Evolutionary conservation across 768 basidiomycete genomes (phyloP).

Genomic region (Rhodotorula babjevae): DNA sequence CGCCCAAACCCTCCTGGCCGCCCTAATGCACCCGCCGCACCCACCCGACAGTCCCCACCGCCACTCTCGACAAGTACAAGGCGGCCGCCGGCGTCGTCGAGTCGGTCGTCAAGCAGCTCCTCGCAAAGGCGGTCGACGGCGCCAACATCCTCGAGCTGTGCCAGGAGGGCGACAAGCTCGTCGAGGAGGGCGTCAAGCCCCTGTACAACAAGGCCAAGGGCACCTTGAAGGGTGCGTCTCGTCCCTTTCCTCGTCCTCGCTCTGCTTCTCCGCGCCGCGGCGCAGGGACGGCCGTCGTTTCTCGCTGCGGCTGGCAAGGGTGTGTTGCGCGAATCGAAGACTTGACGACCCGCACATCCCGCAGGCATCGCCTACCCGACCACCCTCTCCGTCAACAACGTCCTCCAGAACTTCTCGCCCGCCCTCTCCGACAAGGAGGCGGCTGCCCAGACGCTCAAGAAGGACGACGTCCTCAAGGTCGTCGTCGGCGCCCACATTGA

Average conservation of each 20-base stretch:
- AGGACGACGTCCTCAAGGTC: conserved; percentile 90
- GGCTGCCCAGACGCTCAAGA: conserved; percentile 55
- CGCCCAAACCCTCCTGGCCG: background rate
- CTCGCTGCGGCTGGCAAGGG: too few relatives aligned
- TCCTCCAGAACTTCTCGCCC: conserved; percentile 94
- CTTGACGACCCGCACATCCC: too few relatives aligned
- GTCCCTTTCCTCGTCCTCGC: background rate
- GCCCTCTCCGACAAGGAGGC: conserved; percentile 62
- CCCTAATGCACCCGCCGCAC: background rate
- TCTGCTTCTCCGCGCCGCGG: background rate
- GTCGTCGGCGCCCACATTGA: conserved; percentile 97
- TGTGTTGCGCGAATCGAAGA: too few relatives aligned
- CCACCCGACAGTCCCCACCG: conserved; percentile 29
- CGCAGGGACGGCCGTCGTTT: too few relatives aligned
- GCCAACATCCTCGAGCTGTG: conserved; percentile 83
- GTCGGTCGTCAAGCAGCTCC: conserved; percentile 75
- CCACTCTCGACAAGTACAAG: conserved; percentile 53
- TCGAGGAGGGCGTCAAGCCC: conserved; percentile 74
- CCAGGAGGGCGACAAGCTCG: conserved; percentile 83
- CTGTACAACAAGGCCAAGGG: conserved; percentile 95
- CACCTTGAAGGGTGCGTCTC: conserved; percentile 70
- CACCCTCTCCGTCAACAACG: conserved; percentile 77
- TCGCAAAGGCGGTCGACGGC: conserved; percentile 70
- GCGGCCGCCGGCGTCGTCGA: conserved; percentile 87
- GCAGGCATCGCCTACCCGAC: conserved; percentile 92